Base-by-base conservation (phyloP, 2,329 filamentous ascomycete genomes). In the Ophiostoma tasmaniense region DNA sequence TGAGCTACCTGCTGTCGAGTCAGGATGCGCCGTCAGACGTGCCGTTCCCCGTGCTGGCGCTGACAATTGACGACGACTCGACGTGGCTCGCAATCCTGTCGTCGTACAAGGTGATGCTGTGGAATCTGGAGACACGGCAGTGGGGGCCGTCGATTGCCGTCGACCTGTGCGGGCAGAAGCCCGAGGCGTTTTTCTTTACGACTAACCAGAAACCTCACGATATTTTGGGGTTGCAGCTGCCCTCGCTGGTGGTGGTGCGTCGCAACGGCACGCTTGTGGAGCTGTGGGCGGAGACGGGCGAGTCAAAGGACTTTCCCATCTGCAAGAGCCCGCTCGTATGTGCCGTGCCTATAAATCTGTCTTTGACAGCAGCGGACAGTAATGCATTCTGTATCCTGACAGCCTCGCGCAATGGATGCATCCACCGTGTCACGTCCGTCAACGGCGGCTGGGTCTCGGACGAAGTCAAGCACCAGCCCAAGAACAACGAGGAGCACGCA, bases 41-140 rank as follows among this genome's bases (percentile, higher is more conserved):
- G 14, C 80, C 82, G 0, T 88, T 88, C 70, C 87, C 87, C 0
- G 80, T 91, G 11, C 75, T 88, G 35, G 85, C 86, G 2, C 82
- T 90, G 74, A 83, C 88, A 0, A 84, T 92, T 39, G 88, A 92
- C 70, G 83, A 85, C 39, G 81, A 81, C 17, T 88, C 87, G 1
- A 84, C 82, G 55, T 89, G 87, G 83, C 79, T 92, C 39, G 90
- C 89, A 0, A 79, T 93, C 3, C 79, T 91, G 37, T 88, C 88
- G 10, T 81, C 83, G 5, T 80, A 81, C 64, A 82, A 80, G 42
- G 82, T 91, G 14, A 78, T 84, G 22, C 74, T 92, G 4, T 93
- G 90, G 87, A 85, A 86, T 72, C 79, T 91, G 3, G 77, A 79
- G 20, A 80, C 86, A 52, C 82, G 82, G 64, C 79, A 78, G 13